Evolutionary conservation across 176 grass and related monocot species (phyloP), one percentile per base, ranked within the genome.

Genomic region (Areca catechu): DNA sequence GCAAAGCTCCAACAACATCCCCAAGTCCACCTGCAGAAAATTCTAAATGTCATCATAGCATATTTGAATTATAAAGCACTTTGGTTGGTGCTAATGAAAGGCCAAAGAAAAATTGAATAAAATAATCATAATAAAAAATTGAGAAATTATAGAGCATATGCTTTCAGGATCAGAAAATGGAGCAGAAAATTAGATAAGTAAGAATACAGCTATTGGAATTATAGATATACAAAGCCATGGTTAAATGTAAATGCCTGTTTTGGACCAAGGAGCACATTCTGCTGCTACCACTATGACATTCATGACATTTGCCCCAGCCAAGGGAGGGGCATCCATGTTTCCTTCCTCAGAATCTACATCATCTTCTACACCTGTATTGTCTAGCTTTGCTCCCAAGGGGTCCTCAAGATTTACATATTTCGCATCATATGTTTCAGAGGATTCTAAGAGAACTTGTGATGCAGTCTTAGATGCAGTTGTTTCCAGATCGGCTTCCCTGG

Each of bases 301-400:
- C 93, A 97, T 91, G 54, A 97, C 93, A 74, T 97, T 97, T 15
- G 47, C 71, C 30, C 93, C 87, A 62, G 93, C 87, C 74, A 91
- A 77, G 51, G 93, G 81, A 48, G 29, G 63, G 19, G 67, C 0
- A 49, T 81, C 79, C 21, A 52, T 49, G 9, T 74, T 21, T 69
- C 87, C 56, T 47, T 84, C 49, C 52, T 81, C 63, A 53, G 51
- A 1, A 22, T 20, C 21, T 14, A 62, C 30, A 21, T 76, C 74
- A 57, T 63, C 63, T 70, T 66, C 67, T 37, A 24, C 50, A 43
- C 48, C 69, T 19, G 69, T 62, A 51, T 22, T 56, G 0, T 24
- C 66, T 53, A 54, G 71, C 24, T 68, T 58, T 21, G 14, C 57
- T 3, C 25, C 60, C 2, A 60, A 23, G 7, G 16, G 57, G 3